Evolutionary conservation across 176 grass and related monocot species (phyloP).

Genomic region (Phyllostachys edulis): DNA sequence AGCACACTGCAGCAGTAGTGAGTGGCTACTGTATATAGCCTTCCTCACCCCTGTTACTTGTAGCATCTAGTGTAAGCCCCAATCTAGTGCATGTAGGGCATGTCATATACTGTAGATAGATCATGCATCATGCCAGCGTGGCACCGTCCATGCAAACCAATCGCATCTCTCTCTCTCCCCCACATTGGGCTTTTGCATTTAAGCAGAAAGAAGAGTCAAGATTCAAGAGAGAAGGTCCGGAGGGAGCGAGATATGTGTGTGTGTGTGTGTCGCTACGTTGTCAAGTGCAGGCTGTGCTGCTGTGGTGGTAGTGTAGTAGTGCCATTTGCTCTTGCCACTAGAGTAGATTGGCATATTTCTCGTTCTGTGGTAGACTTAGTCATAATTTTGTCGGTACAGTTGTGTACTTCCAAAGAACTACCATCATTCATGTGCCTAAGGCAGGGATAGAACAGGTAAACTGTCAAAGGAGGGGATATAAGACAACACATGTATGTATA

Average conservation of each 20-base stretch:
- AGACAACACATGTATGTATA: too few relatives aligned
- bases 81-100: slow-evolving; percentile 3
- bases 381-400: too few relatives aligned
- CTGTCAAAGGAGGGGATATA: too few relatives aligned
- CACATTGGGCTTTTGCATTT: slow-evolving; percentile 8
- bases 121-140: background rate
- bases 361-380: too few relatives aligned
- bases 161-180: background rate
- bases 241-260: background rate
- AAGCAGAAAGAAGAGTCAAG: background rate
- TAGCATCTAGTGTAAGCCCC: slow-evolving; percentile 5
- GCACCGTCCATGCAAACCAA: slow-evolving; percentile 22
- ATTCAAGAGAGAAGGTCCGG: background rate
- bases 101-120: slow-evolving; percentile 14
- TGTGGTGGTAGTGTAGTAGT: background rate
- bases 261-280: background rate
- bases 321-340: background rate
- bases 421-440: too few relatives aligned
- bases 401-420: too few relatives aligned
- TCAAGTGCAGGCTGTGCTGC: background rate
- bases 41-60: background rate
- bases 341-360: background rate
- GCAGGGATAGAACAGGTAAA: too few relatives aligned
- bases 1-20: background rate
- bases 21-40: background rate